These are phyloP conservation scores for Vitis cinerea DNA, from an alignment of 164 flowering plant genomes.

Conservation along the genomic window DNA sequence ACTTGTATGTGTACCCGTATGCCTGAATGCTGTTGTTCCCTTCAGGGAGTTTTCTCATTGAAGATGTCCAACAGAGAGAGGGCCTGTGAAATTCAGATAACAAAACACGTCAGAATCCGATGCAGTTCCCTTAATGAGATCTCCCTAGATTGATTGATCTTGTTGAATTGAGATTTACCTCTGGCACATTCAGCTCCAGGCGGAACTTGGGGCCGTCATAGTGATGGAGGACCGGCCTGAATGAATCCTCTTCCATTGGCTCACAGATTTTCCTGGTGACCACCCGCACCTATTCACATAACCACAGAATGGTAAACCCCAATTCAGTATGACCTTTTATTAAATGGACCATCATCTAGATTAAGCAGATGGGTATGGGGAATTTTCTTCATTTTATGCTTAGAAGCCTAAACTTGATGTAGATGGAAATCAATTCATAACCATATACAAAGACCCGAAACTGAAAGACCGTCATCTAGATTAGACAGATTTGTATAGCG, in stretches of 20 bases:
- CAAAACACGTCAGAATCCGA: neutral
- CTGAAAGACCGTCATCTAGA: too few species aligned
- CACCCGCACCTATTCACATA: constrained; percentile 61
- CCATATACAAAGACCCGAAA: too few species aligned
- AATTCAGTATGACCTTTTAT: neutral
- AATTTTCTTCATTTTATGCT: too few species aligned
- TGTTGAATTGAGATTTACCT: constrained; percentile 40
- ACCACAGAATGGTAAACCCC: neutral
- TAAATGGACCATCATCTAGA: too few species aligned
- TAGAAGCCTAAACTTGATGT: too few species aligned
- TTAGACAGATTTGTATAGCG: too few species aligned
- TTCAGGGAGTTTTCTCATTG: constrained; percentile 24
- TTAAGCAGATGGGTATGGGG: too few species aligned
- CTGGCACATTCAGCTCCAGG: constrained; percentile 84
- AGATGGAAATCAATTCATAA: too few species aligned
- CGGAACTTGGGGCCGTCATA: constrained; percentile 99
- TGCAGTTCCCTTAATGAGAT: neutral
- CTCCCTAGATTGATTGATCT: neutral
- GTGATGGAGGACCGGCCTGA: constrained; percentile 96
- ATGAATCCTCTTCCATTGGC: constrained; percentile 90
- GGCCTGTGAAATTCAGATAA: constrained; percentile 40
- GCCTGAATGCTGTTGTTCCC: neutral
- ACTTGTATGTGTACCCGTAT: constrained; percentile 2
- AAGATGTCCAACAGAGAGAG: constrained; percentile 67
- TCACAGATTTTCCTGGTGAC: constrained; percentile 71